Evolutionary conservation across 2,329 filamentous ascomycete genomes (phyloP).

Genomic region (Xylaria arbuscula): DNA sequence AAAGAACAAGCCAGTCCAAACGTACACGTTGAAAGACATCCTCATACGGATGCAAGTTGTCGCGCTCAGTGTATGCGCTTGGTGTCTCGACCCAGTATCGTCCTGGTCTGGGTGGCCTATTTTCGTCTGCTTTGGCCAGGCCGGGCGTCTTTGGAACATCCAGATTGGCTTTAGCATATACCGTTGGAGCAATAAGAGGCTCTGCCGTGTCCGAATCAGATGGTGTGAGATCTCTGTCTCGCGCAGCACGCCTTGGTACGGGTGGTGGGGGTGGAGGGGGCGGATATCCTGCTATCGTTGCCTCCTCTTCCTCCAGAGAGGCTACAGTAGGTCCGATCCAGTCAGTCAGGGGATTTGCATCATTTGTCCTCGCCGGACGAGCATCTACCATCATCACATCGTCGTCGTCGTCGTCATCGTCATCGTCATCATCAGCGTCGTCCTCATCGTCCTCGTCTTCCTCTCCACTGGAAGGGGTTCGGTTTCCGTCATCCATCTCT

Average conservation of each 20-base stretch:
- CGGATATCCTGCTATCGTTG: slow-evolving; percentile 80
- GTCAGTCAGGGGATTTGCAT: slow-evolving; percentile 59
- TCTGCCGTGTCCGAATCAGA: slow-evolving; percentile 80
- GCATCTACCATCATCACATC: slow-evolving; percentile 70
- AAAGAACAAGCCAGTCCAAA: slow-evolving; percentile 93
- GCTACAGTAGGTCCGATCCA: slow-evolving; percentile 67
- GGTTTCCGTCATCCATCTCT: slow-evolving; percentile 52
- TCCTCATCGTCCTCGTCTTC: slow-evolving; percentile 73
- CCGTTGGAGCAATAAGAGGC: slow-evolving; percentile 69
- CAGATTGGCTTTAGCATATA: slow-evolving; percentile 72
- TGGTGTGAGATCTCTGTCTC: slow-evolving; percentile 72
- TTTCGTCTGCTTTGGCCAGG: slow-evolving; percentile 54
- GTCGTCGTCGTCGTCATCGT: slow-evolving; percentile 71
- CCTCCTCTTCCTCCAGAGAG: slow-evolving; percentile 79
- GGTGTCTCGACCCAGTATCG: slow-evolving; percentile 90
- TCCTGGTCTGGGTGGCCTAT: slow-evolving; percentile 70
- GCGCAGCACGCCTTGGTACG: slow-evolving; percentile 56
- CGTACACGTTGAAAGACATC: slow-evolving; percentile 90
- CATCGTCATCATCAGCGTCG: slow-evolving; percentile 54
- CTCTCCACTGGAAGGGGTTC: slow-evolving; percentile 50
- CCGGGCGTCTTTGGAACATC: slow-evolving; percentile 87
- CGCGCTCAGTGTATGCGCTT: slow-evolving; percentile 70
- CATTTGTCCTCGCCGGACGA: slow-evolving; percentile 56
- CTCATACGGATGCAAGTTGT: slow-evolving; percentile 77
- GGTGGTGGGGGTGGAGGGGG: slow-evolving; percentile 75